Percentiles rank a stretch among this genome's conserved stretches.
Evolutionary conservation across 2,329 filamentous ascomycete species (phyloP).

Genomic region (Cladosporium sp.): DNA sequence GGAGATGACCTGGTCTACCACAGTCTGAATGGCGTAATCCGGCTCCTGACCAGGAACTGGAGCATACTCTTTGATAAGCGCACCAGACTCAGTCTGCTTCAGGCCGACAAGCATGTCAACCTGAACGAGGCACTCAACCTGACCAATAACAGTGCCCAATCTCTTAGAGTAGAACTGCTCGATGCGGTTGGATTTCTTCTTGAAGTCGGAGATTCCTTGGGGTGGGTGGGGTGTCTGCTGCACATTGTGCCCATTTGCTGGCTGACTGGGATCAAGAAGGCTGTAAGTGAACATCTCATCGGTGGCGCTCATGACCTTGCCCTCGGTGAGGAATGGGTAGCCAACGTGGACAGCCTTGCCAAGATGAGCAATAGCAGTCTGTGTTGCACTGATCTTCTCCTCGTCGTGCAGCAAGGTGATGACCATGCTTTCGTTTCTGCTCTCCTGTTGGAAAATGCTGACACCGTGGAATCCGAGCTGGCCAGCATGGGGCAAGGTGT

Average conservation of each 20-base stretch:
- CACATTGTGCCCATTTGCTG: constrained; percentile 50
- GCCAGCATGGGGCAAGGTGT: constrained; percentile 80
- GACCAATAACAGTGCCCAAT: constrained; percentile 80
- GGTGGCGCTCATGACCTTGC: constrained; percentile 81
- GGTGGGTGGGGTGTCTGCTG: constrained; percentile 69
- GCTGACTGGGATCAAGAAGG: constrained; percentile 56
- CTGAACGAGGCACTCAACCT: constrained; percentile 84
- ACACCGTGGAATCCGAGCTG: constrained; percentile 84
- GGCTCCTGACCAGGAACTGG: constrained; percentile 81
- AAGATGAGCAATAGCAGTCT: constrained; percentile 74
- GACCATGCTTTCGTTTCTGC: constrained; percentile 94
- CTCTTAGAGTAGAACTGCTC: constrained; percentile 89
- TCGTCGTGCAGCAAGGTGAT: constrained; percentile 79
- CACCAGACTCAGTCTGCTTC: constrained; percentile 84
- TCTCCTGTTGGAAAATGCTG: constrained; percentile 93
- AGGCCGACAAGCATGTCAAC: constrained; percentile 94
- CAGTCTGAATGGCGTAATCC: constrained; percentile 85
- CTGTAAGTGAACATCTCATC: constrained; percentile 92
- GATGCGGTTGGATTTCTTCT: constrained; percentile 78
- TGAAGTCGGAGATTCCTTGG: constrained; percentile 77
- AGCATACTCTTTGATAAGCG: constrained; percentile 89
- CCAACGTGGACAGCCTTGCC: constrained; percentile 87
- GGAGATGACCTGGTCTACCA: constrained; percentile 87
- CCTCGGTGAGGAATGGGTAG: constrained; percentile 94
- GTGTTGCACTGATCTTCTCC: constrained; percentile 62